phyloP scores from a whole-genome alignment of 108 stramenopile species.

The Cylindrotheca closterium region DNA sequence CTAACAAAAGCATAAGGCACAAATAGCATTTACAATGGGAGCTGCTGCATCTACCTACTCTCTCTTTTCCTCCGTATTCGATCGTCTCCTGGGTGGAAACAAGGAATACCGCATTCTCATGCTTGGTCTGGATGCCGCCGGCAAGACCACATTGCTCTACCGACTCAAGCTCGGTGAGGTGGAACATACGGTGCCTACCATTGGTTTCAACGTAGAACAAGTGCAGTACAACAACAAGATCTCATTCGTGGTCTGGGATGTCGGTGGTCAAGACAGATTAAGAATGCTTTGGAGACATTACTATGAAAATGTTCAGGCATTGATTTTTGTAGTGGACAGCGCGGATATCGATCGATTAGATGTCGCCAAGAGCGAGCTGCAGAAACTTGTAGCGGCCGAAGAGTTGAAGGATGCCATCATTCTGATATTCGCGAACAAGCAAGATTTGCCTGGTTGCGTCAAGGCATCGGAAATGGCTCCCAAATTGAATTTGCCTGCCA shows the following conservation, averaged over 20 bases:
- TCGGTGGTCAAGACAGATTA: constrained; percentile 99
- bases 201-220: constrained; percentile 94
- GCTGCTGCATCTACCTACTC: neutral
- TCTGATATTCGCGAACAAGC: constrained; percentile 98
- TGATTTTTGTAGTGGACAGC: constrained; percentile 98
- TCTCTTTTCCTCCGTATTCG: neutral
- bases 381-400: constrained; percentile 95
- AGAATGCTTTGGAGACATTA: constrained; percentile 98
- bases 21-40: neutral
- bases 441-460: constrained; percentile 97
- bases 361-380: constrained; percentile 94
- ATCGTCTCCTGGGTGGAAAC: constrained; percentile 62
- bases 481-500: constrained; percentile 90
- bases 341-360: constrained; percentile 97
- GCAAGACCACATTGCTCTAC: constrained; percentile 98
- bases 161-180: constrained; percentile 93
- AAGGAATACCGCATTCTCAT: constrained; percentile 97
- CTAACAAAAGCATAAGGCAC: neutral
- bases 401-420: constrained; percentile 93
- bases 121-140: constrained; percentile 97
- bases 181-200: constrained; percentile 95
- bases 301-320: constrained; percentile 97
- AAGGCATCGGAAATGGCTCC: constrained; percentile 93
- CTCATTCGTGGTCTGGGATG: constrained; percentile 96
- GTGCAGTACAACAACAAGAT: constrained; percentile 97